Percentiles rank a stretch among this genome's conserved stretches.
Evolutionary conservation across 306 rosid genomes (phyloP).

Genomic region (Notholithocarpus densiflorus): DNA sequence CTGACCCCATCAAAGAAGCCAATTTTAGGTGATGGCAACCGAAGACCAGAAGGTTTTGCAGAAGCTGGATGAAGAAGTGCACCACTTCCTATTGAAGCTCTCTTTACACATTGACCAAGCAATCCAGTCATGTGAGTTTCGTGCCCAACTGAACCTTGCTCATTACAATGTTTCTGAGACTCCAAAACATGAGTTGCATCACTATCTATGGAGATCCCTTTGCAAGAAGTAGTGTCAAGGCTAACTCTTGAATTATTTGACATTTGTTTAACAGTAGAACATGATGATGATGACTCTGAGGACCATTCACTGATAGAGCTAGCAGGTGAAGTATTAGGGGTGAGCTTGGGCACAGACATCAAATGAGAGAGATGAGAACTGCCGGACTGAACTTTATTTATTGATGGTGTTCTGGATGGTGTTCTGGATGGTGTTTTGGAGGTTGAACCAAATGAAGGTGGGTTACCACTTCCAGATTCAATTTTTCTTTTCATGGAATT

Average conservation of each 20-base stretch:
- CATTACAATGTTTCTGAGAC: conserved; percentile 24
- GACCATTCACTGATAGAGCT: conserved; percentile 93
- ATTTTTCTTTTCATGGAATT: conserved; percentile 41
- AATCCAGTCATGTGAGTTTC: conserved; percentile 36
- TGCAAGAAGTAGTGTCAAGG: conserved; percentile 49
- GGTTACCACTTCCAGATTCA: conserved; percentile 31
- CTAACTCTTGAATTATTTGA: conserved; percentile 63
- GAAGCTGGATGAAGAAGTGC: conserved; percentile 42
- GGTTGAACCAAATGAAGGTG: conserved; percentile 43
- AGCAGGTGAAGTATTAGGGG: conserved; percentile 73
- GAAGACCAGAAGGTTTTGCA: conserved; percentile 71
- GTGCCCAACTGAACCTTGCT: conserved; percentile 32
- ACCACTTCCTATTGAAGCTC: conserved; percentile 28
- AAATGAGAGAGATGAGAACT: conserved; percentile 41
- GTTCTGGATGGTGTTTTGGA: conserved; percentile 49
- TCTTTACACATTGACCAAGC: conserved; percentile 29
- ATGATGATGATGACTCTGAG: conserved; percentile 66
- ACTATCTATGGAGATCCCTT: conserved; percentile 40
- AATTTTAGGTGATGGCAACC: conserved; percentile 86
- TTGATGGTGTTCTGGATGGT: conserved; percentile 34
- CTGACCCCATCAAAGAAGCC: conserved; percentile 97
- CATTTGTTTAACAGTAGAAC: conserved; percentile 38
- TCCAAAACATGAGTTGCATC: conserved; percentile 37
- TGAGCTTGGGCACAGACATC: conserved; percentile 47
- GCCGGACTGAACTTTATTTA: conserved; percentile 39